Conservation (phyloP, 208 protist genomes). For the Angomonas deanei region DNA sequence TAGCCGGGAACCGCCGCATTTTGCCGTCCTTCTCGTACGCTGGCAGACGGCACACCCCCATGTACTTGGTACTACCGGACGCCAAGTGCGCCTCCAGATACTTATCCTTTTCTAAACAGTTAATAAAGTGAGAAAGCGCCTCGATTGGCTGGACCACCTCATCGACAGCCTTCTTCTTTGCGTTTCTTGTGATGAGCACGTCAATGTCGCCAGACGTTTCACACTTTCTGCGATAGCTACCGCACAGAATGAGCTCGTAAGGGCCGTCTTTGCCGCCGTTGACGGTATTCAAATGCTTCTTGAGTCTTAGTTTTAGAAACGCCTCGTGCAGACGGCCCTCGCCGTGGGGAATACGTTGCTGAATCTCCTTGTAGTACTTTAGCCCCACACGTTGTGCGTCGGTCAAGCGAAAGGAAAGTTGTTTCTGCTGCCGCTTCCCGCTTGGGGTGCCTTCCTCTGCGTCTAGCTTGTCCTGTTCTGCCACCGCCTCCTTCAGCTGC, state of each 20-base stretch:
- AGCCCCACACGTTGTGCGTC: constrained; percentile 73
- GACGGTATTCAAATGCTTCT: not conserved
- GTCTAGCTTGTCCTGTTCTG: constrained; percentile 10
- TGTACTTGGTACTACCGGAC: constrained; percentile 83
- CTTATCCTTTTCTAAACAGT: constrained; percentile 42
- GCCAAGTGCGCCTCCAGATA: constrained; percentile 83
- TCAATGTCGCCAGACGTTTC: constrained; percentile 81
- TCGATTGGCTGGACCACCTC: constrained; percentile 16
- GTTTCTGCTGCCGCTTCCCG: constrained; percentile 2
- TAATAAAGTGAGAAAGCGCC: constrained; percentile 52
- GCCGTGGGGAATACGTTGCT: constrained; percentile 66
- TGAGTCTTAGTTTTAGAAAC: constrained; percentile 53
- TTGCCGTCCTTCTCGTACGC: constrained; percentile 4
- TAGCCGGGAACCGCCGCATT: constrained; percentile 29
- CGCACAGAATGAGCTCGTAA: constrained; percentile 75
- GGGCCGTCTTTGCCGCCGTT: not conserved
- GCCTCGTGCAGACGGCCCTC: constrained; percentile 80
- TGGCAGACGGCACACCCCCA: constrained; percentile 81
- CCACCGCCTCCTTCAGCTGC: constrained; percentile 49
- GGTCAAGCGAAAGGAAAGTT: constrained; percentile 37
- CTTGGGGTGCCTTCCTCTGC: not conserved
- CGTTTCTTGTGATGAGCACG: constrained; percentile 68
- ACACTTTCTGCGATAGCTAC: constrained; percentile 64
- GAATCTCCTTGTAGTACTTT: constrained; percentile 80
- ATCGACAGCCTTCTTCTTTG: constrained; percentile 2